phyloP scores from a whole-genome alignment of 148 eudicot species.

The Dianthus caryophyllus region DNA sequence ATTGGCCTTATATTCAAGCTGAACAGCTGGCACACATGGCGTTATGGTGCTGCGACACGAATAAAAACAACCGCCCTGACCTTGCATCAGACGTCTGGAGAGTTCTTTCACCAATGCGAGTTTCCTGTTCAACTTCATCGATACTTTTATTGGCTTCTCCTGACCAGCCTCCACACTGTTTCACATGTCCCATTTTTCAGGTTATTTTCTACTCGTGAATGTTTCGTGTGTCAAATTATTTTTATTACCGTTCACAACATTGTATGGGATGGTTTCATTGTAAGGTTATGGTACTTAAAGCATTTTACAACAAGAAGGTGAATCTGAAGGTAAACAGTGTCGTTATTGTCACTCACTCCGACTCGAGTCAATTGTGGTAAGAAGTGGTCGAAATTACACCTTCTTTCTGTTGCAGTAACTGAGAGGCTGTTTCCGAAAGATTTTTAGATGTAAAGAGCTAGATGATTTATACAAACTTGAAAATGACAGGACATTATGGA shows the following conservation, averaged over 20 bases:
- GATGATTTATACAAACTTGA: too few relatives aligned
- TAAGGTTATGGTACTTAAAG: background rate
- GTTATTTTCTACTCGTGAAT: slow-evolving; percentile 24
- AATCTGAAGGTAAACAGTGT: too few relatives aligned
- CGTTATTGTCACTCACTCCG: too few relatives aligned
- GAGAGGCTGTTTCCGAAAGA: too few relatives aligned
- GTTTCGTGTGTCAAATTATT: background rate
- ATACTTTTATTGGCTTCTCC: slow-evolving; percentile 28
- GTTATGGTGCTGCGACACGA: slow-evolving; percentile 53
- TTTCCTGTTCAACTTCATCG: slow-evolving; percentile 39
- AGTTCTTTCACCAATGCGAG: slow-evolving; percentile 58
- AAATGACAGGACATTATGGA: slow-evolving; percentile 71
- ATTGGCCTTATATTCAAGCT: slow-evolving; percentile 85
- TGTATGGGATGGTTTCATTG: background rate
- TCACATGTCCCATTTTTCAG: slow-evolving; percentile 83
- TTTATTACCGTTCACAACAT: background rate
- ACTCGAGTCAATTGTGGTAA: too few relatives aligned
- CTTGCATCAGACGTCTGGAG: slow-evolving; percentile 65
- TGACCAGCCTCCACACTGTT: slow-evolving; percentile 51
- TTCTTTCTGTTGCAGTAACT: too few relatives aligned
- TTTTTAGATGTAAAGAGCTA: too few relatives aligned
- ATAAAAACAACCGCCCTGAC: slow-evolving; percentile 48
- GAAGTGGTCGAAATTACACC: too few relatives aligned
- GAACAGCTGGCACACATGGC: slow-evolving; percentile 68
- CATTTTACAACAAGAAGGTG: too few relatives aligned